Base-by-base conservation (phyloP, 2,329 filamentous ascomycete genomes). In the Fusarium sp. region DNA sequence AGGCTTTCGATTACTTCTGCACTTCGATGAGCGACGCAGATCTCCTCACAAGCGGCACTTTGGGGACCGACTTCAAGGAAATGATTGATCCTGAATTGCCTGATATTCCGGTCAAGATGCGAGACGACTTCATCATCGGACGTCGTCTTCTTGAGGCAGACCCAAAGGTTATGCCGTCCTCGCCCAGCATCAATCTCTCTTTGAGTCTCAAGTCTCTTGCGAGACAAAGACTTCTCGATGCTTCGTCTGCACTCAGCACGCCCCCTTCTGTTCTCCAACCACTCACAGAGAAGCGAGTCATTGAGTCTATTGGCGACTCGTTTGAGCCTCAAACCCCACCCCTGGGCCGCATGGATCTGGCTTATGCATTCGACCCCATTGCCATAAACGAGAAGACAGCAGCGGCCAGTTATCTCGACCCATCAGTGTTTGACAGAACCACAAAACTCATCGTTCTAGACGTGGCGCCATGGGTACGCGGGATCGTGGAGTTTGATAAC, bases 381-480 rank as follows among this genome's bases (percentile, higher is more conserved):
- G 86, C 88, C 2, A 77, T 81, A 4, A 80, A 84, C 0, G 85
- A 86, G 29, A 86, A 84, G 65, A 73, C 77, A 3, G 65, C 75
- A 56, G 47, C 69, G 20, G 72, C 73, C 18, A 69, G 75, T 10
- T 83, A 83, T 42, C 83, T 93, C 2, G 87, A 89, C 33, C 85
- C 91, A 0, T 94, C 93, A 0, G 89, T 91, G 1, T 93, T 97
- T 69, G 93, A 97, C 73, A 88, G 92, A 42, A 89, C 89, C 0
- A 81, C 92, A 72, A 77, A 79, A 1, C 83, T 90, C 21, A 88
- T 97, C 31, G 85, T 88, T 0, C 82, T 91, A 15, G 96, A 99
- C 68, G 84, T 98, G 3, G 94, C 94, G 1, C 96, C 97, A 0
- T 98, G 93, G 77, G 88, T 98, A n/a, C 92, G 97, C 13, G 85